phyloP scores from a whole-genome alignment of 1,284 basidiomycete genomes.

The Cutaneotrichosporon sp. region DNA sequence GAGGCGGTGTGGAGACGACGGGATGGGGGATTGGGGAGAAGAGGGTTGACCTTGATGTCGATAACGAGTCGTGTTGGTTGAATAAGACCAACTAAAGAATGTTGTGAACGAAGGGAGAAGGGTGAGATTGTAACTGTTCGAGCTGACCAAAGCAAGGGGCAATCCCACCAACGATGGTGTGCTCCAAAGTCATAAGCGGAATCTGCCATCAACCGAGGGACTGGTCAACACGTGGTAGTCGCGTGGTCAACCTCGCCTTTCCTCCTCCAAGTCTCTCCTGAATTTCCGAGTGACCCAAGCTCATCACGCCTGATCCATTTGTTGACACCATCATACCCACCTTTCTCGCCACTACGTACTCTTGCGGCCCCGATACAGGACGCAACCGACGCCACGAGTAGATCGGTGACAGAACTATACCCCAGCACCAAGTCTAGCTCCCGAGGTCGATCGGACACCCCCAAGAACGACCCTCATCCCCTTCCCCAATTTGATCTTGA shows the following conservation, averaged over 20 bases:
- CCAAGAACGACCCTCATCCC: neutral
- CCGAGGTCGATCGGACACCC: neutral
- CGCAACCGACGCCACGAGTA: too few species aligned
- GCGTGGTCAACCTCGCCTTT: neutral
- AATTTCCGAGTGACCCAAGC: too few species aligned
- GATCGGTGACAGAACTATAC: neutral
- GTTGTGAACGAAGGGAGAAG: too few species aligned
- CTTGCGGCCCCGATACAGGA: neutral
- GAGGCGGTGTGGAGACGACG: neutral
- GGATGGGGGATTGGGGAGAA: neutral
- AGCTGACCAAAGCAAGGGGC: too few species aligned
- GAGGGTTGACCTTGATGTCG: neutral
- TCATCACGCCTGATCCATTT: too few species aligned
- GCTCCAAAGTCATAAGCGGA: neutral
- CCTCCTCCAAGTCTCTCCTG: neutral
- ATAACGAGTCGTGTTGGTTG: too few species aligned
- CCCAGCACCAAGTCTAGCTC: neutral
- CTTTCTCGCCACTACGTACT: neutral
- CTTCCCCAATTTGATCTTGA: neutral
- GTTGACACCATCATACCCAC: neutral
- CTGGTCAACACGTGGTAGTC: neutral
- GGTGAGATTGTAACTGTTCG: too few species aligned
- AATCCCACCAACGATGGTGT: conserved; percentile 2
- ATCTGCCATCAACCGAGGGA: neutral
- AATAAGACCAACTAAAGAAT: too few species aligned